Evolutionary conservation across 768 basidiomycete species (phyloP), one percentile per base, ranked within the genome.

Genomic region (Suillus tomentosus): DNA sequence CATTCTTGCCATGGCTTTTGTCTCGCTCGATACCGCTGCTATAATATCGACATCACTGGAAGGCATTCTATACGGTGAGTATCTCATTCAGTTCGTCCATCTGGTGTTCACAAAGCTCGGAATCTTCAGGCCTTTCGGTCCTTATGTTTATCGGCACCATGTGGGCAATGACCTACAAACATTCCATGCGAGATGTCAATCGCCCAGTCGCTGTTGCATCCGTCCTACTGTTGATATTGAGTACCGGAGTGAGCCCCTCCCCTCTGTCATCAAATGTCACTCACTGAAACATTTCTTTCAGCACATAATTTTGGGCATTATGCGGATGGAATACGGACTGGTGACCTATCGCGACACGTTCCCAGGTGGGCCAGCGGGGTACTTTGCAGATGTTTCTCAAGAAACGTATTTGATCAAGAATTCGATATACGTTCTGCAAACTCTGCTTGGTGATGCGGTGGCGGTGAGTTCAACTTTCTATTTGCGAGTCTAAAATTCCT

Each of bases 371-470:
- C 72, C 74, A 5, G 6, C 63, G 17, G 71, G 63, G 3, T 75
- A 65, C 62, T 51, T 51, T 8, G 50, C 24, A 27, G 50, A 70
- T 42, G 58, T 62, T 10, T 67, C 68, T 43, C 61, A 75, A 48
- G 53, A 54, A 10, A 70, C 68, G 2, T 71, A 71, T 53, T 51
- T 71, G 22, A 68, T 70, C 61, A 73, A 73, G 50, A 72, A 67
- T 56, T 66, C 63, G 1, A 58, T 73, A 6, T 72, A 69, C 55
- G 39, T 42, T 31, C 2, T 69, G 2, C 66, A 69, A 55, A 64
- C 63, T n/a, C 59, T 64, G 11, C 43, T 64, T 24, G 63, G 63
- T 15, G 63, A 64, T 34, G 63, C 45, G 24, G 59, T 64, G 9
- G 63, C 60, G 2, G 63, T 64, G 9, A 31, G 63, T 64, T 37